phyloP scores from a whole-genome alignment of 345 rosid genomes.

The Geranium rotundifolium region DNA sequence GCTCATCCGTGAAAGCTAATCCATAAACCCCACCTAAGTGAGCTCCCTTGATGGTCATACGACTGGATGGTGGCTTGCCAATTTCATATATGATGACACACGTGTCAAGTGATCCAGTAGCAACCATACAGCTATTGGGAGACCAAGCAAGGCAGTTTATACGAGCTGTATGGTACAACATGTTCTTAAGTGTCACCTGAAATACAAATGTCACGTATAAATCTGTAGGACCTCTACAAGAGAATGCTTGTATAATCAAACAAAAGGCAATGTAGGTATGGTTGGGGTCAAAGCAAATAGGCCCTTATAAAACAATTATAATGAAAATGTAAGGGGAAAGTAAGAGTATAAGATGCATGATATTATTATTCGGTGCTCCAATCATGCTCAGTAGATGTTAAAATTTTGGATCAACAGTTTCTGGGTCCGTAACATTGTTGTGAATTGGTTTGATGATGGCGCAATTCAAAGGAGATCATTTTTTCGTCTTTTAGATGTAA shows the following conservation, averaged over 20 bases:
- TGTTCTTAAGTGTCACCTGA: constrained; percentile 75
- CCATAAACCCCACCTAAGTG: constrained; percentile 91
- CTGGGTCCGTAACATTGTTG: not conserved
- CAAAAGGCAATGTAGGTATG: no score
- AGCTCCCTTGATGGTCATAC: constrained; percentile 71
- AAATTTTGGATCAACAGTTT: not conserved
- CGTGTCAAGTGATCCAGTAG: constrained; percentile 83
- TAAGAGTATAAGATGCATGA: not conserved
- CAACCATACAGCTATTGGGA: constrained; percentile 58
- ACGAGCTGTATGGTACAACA: constrained; percentile 79
- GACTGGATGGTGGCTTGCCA: constrained; percentile 60
- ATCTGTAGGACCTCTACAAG: no score
- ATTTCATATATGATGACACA: constrained; percentile 65
- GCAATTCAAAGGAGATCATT: not conserved
- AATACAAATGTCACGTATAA: not conserved
- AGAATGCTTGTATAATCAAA: no score
- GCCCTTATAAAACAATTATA: not conserved
- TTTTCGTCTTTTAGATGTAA: not conserved
- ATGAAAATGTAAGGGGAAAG: not conserved
- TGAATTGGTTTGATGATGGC: not conserved
- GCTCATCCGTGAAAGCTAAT: constrained; percentile 55
- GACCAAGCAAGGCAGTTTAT: constrained; percentile 91
- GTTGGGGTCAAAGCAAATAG: not conserved
- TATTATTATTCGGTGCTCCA: not conserved
- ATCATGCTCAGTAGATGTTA: not conserved